Evolutionary conservation across 2,329 filamentous ascomycete species (phyloP).

Genomic region (Erysiphe pulchra): DNA sequence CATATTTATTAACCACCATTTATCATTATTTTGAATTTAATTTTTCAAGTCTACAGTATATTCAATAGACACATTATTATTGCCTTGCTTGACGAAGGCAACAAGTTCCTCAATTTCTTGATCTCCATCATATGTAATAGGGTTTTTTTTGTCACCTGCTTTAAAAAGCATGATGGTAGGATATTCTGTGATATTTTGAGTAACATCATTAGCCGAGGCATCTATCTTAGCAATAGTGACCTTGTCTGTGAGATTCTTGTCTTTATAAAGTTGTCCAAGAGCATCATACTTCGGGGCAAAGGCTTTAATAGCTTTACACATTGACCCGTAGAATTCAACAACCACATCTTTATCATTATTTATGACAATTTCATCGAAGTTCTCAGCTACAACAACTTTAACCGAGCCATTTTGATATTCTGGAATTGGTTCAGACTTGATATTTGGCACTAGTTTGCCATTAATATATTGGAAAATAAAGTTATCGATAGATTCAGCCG

Average conservation of each 20-base stretch:
- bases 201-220: constrained; percentile 85
- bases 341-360: constrained; percentile 93
- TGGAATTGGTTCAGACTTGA: constrained; percentile 95
- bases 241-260: constrained; percentile 52
- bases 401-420: constrained; percentile 82
- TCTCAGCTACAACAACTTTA: constrained; percentile 72
- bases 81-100: constrained; percentile 74
- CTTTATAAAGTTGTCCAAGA: constrained; percentile 51
- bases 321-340: constrained; percentile 94
- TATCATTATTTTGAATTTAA: constrained; percentile 3
- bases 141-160: constrained; percentile 63
- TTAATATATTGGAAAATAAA: constrained; percentile 70
- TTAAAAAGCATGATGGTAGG: constrained; percentile 97
- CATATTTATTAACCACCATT: too few relatives aligned
- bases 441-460: constrained; percentile 80
- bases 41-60: constrained; percentile 47
- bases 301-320: constrained; percentile 99
- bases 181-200: constrained; percentile 91
- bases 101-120: constrained; percentile 81
- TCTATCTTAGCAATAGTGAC: constrained; percentile 95
- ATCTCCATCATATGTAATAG: constrained; percentile 66
- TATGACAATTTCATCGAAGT: constrained; percentile 74
- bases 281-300: constrained; percentile 93
- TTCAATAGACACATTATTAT: constrained; percentile 29
- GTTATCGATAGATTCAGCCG: constrained; percentile 37